Conservation (phyloP, 192 early-diverging fungal species). For the Entomortierella chlamydospora region DNA sequence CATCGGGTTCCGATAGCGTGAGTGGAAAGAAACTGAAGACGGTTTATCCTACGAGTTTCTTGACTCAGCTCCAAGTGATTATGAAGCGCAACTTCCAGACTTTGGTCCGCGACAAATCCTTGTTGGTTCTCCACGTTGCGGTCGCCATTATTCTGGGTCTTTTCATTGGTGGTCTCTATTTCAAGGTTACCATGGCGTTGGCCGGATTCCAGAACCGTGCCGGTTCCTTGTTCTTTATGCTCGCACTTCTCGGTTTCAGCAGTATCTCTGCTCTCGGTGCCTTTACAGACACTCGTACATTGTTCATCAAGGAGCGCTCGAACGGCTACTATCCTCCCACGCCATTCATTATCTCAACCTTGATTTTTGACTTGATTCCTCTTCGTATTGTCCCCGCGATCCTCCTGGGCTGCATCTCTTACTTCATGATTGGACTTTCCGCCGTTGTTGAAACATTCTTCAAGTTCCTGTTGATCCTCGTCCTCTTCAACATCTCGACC, state of each 20-base stretch:
- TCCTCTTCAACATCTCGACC: constrained; percentile 71
- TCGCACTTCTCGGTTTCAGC: constrained; percentile 77
- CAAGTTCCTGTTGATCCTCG: constrained; percentile 70
- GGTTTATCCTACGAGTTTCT: constrained; percentile 54
- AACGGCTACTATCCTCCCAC: constrained; percentile 63
- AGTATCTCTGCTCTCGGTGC: constrained; percentile 71
- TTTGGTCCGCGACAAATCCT: constrained; percentile 58
- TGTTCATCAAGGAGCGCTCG: constrained; percentile 64
- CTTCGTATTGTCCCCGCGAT: constrained; percentile 74
- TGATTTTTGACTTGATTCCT: constrained; percentile 79
- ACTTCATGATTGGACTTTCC: constrained; percentile 79
- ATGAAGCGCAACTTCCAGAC: constrained; percentile 59
- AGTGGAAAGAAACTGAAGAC: constrained; percentile 9
- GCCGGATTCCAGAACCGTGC: constrained; percentile 82
- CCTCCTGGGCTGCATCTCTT: constrained; percentile 73
- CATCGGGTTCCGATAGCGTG: constrained; percentile 11
- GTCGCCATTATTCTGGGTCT: constrained; percentile 67
- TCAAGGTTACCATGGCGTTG: constrained; percentile 62
- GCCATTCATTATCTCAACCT: constrained; percentile 65
- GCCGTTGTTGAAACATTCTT: constrained; percentile 58
- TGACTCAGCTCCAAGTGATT: constrained; percentile 64
- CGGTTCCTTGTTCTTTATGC: constrained; percentile 77
- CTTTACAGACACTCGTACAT: constrained; percentile 57
- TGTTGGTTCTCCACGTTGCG: constrained; percentile 64
- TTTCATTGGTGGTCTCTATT: constrained; percentile 78